Conservation (phyloP, 768 basidiomycete species). For the Kwoniella mangroviensis region DNA sequence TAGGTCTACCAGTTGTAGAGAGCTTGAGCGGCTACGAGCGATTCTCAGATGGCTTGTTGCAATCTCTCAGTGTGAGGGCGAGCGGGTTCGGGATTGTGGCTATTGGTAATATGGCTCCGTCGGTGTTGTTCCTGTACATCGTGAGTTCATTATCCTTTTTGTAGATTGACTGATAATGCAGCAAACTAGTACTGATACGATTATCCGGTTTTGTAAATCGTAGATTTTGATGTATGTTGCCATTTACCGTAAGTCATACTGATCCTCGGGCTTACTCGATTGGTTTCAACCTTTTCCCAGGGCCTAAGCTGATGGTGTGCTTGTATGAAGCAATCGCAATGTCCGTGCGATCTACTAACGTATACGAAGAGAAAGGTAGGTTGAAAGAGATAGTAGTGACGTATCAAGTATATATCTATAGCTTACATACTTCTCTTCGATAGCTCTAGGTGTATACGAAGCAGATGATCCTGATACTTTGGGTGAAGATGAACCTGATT, state of each 20-base stretch:
- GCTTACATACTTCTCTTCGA: not conserved
- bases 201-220: not conserved
- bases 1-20: constrained; percentile 38
- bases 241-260: constrained; percentile 42
- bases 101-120: constrained; percentile 40
- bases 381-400: no score
- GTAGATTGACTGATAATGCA: not conserved
- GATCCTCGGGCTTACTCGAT: no score
- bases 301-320: not conserved
- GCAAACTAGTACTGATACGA: not conserved
- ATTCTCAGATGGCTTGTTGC: constrained; percentile 48
- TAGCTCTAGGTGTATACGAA: constrained; percentile 45
- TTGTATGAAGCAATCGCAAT: constrained; percentile 38
- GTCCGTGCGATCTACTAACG: constrained; percentile 53
- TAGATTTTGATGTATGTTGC: constrained; percentile 54
- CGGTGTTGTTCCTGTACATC: constrained; percentile 46
- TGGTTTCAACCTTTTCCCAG: not conserved
- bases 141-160: constrained; percentile 15
- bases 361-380: constrained; percentile 53
- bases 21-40: constrained; percentile 31
- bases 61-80: constrained; percentile 47
- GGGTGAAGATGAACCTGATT: constrained; percentile 34
- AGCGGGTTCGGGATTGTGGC: constrained; percentile 50
- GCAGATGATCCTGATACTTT: constrained; percentile 22
- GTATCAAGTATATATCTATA: no score